Base-by-base conservation (phyloP, 768 basidiomycete species). In the Boletus eberwhitei region DNA sequence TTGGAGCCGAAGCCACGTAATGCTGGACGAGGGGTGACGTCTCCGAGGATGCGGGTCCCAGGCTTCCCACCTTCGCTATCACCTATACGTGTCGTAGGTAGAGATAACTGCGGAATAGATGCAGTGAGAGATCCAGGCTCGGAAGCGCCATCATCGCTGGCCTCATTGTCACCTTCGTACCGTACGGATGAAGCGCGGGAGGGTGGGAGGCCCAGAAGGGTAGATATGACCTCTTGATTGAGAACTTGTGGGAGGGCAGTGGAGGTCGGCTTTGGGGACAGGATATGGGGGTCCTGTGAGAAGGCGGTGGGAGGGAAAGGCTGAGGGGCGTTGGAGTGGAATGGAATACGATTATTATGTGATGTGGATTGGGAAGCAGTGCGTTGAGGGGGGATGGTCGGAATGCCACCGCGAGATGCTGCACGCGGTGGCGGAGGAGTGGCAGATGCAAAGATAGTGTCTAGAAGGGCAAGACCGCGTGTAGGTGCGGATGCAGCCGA, bases 391-490 rank as follows among this genome's bases (percentile, higher is more conserved):
- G 57, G 46, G 31, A 58, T 59, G 29, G 50, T 53, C 21, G 51
- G 41, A n/a, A 37, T 37, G 14, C 48, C 47, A 16, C 45, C 24
- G 9, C 59, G 68, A 54, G 69, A 67, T 31, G 55, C 37, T 32
- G 55, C 54, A 5, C 59, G 58, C 2, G 44, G 59, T 40, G 59
- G 66, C 13, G 71, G 62, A 22, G 68, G 67, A 16, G 69, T 71
- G 6, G 83, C 88, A 6, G 88, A 90, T 4, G 88, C 88, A 64
- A 91, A 90, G 39, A 91, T 87, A 13, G 81, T 78, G 59, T 87
- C 76, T 16, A 91, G 73, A 32, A 91, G 74, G 17, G 80, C 73
- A 45, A 80, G 74, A 7, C 88, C 86, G n/a, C 80, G 79, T 37
- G 70, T 63, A 22, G 72, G 66, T 39, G 67, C 54, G 35, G 58